These are phyloP conservation scores for Arthrobotrys pseudoclavata DNA, from an alignment of 2,329 filamentous ascomycete species.

Conservation along the genomic window DNA sequence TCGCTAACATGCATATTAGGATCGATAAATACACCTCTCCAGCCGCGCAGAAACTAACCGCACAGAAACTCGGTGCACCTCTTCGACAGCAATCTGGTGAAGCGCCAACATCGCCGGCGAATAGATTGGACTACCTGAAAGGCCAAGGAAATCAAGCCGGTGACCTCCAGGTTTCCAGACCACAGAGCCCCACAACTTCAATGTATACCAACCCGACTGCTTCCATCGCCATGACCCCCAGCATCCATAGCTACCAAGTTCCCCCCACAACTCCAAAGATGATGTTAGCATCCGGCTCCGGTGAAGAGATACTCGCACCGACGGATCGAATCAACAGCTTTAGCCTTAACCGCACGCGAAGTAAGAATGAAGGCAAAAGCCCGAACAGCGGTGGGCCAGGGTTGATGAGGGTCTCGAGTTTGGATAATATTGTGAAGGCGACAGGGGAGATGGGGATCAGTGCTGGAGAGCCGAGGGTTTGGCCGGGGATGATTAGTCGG, in stretches of 20 bases:
- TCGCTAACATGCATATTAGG: conserved; percentile 22
- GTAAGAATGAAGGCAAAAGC: conserved; percentile 49
- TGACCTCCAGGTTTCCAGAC: conserved; percentile 55
- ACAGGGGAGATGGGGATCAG: conserved; percentile 62
- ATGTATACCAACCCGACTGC: conserved; percentile 63
- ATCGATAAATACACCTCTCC: conserved; percentile 57
- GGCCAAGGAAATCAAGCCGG: conserved; percentile 14
- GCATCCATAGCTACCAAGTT: conserved; percentile 57
- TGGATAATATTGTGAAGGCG: conserved; percentile 55
- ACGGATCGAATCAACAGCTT: conserved; percentile 31
- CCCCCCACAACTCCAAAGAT: conserved; percentile 46
- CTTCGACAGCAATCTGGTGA: conserved; percentile 33
- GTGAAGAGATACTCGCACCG: conserved; percentile 30
- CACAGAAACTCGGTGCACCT: conserved; percentile 43
- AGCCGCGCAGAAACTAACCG: conserved; percentile 47
- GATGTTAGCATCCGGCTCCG: conserved; percentile 22
- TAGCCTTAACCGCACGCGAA: conserved; percentile 36
- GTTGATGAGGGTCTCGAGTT: conserved; percentile 35
- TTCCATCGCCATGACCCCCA: conserved; percentile 51
- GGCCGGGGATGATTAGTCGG: conserved; percentile 63
- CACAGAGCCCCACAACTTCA: conserved; percentile 62
- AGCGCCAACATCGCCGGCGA: conserved; percentile 19
- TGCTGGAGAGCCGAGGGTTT: conserved; percentile 62
- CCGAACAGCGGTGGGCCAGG: conserved; percentile 3
- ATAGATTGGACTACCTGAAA: conserved; percentile 40